Evolutionary conservation across 768 basidiomycete genomes (phyloP).

Genomic region (Tricholomella constricta): DNA sequence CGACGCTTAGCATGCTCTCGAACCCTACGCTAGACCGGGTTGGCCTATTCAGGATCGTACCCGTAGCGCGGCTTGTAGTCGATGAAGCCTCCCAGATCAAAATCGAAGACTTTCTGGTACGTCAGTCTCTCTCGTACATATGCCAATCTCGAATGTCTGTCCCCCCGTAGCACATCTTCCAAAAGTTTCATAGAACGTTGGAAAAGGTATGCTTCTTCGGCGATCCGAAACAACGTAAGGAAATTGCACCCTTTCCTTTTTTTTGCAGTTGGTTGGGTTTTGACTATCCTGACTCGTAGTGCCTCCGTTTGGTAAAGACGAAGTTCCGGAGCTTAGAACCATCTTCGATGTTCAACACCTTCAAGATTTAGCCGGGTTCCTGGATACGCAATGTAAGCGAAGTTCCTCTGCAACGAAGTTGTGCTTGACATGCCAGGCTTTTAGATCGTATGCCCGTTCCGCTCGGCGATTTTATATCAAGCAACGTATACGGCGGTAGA

Average conservation of each 20-base stretch:
- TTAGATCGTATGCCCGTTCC: conserved; percentile 54
- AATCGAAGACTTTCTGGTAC: conserved; percentile 48
- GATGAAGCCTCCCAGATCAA: conserved; percentile 59
- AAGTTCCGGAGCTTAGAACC: conserved; percentile 38
- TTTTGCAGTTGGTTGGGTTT: too few species aligned
- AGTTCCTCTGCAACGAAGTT: neutral
- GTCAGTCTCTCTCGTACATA: neutral
- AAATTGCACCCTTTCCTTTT: neutral
- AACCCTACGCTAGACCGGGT: conserved; percentile 40
- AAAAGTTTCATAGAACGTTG: conserved; percentile 36
- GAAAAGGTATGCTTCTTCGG: conserved; percentile 54
- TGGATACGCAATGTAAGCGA: conserved; percentile 49
- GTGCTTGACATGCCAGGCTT: neutral
- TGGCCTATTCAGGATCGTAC: conserved; percentile 37
- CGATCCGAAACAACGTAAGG: conserved; percentile 53
- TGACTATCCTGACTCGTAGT: conserved; percentile 31
- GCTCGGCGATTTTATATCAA: conserved; percentile 53
- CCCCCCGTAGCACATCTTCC: conserved; percentile 46
- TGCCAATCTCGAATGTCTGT: neutral
- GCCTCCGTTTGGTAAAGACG: conserved; percentile 51
- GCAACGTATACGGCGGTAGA: conserved; percentile 39
- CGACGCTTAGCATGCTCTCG: conserved; percentile 53
- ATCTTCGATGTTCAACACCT: conserved; percentile 51
- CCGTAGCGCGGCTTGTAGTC: conserved; percentile 49
- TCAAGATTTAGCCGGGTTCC: conserved; percentile 31